Percentiles rank a stretch among this genome's conserved stretches.
Evolutionary conservation across 2,329 filamentous ascomycete species (phyloP).

Genomic region (Paramyrothecium sp.): DNA sequence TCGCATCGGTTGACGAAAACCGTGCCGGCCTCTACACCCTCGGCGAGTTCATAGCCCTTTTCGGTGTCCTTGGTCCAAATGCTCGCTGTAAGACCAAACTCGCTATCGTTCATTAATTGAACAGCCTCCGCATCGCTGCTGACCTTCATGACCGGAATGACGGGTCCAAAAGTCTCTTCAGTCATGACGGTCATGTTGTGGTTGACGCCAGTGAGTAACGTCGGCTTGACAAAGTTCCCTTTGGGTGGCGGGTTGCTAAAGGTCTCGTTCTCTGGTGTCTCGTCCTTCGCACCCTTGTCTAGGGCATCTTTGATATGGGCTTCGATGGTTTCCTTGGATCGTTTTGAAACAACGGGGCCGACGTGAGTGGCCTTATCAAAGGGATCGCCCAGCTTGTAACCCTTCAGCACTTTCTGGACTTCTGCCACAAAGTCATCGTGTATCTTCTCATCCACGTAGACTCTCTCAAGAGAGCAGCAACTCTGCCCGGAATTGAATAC

Average conservation of each 20-base stretch:
- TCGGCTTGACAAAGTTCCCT: constrained; percentile 88
- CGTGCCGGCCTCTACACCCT: constrained; percentile 85
- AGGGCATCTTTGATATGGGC: constrained; percentile 81
- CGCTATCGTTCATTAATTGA: constrained; percentile 87
- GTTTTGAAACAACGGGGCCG: constrained; percentile 83
- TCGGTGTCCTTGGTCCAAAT: constrained; percentile 91
- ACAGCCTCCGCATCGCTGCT: constrained; percentile 78
- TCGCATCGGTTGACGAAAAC: constrained; percentile 96
- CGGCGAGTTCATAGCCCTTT: constrained; percentile 72
- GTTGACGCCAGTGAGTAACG: constrained; percentile 73
- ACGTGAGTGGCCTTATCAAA: constrained; percentile 76
- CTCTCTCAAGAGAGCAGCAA: constrained; percentile 87
- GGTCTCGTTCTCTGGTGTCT: constrained; percentile 77
- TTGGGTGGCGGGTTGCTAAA: constrained; percentile 71
- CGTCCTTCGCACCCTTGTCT: constrained; percentile 78
- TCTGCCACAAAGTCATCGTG: constrained; percentile 81
- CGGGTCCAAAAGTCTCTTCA: constrained; percentile 92
- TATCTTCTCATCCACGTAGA: constrained; percentile 85
- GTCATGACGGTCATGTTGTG: constrained; percentile 88
- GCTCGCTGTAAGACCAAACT: constrained; percentile 92
- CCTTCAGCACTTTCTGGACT: constrained; percentile 74
- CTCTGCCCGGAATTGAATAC: constrained; percentile 99
- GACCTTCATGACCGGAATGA: constrained; percentile 89
- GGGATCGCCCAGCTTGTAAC: constrained; percentile 88
- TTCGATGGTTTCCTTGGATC: constrained; percentile 73